Evolutionary conservation across 2,329 filamentous ascomycete genomes (phyloP).

Genomic region (Diaporthe aspalathi): DNA sequence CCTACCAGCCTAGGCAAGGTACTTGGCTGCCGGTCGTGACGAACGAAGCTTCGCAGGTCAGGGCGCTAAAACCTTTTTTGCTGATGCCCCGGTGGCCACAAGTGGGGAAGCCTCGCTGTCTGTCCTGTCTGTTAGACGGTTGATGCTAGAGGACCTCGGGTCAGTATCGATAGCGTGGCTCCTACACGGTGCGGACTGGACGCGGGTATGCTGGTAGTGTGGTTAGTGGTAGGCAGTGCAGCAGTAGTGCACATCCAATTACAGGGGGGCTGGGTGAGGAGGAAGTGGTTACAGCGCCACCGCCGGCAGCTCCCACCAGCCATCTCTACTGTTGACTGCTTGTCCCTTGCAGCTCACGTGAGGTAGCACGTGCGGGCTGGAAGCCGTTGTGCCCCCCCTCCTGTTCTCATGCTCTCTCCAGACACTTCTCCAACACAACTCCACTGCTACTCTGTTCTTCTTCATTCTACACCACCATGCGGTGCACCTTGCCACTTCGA

Average conservation of each 20-base stretch:
- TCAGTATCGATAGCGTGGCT: no score
- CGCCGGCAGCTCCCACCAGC: neutral
- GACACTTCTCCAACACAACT: no score
- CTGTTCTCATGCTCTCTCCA: no score
- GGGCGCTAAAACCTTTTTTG: slow-evolving; percentile 32
- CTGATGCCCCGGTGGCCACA: slow-evolving; percentile 16
- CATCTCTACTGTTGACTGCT: neutral
- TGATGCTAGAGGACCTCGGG: no score
- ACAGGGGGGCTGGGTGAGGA: neutral
- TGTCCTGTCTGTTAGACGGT: neutral
- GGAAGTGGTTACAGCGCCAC: no score
- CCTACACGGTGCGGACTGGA: no score
- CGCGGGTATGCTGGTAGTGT: no score
- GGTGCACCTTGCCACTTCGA: no score
- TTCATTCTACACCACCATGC: no score
- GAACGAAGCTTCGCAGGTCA: slow-evolving; percentile 30
- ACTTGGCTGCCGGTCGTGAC: slow-evolving; percentile 24
- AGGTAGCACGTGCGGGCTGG: neutral
- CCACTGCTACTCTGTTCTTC: no score
- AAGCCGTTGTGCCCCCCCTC: no score
- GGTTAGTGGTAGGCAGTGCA: no score
- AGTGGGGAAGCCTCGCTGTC: slow-evolving; percentile 9
- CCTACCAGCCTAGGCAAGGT: slow-evolving; percentile 1
- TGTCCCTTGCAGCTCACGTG: slow-evolving; percentile 31
- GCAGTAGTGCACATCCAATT: slow-evolving; percentile 3